Evolutionary conservation across 768 basidiomycete genomes (phyloP), one percentile per base, ranked within the genome.

Genomic region (Xanthoconium stramineum): DNA sequence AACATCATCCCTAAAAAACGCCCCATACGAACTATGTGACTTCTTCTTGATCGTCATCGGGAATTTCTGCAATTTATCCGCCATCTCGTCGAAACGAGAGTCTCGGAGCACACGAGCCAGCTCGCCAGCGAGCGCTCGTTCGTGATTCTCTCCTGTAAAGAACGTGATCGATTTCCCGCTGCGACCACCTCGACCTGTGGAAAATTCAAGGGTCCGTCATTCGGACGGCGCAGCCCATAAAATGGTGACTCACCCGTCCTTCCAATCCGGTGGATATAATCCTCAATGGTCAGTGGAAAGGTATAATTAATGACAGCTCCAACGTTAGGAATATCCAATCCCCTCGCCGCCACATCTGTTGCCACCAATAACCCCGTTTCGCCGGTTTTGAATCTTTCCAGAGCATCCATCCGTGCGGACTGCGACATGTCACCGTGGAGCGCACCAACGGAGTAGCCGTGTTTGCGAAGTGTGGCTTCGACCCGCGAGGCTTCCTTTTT

Each of bases 41-140:
- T 85, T 92, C 80, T 98, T 98, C 79, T 96, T 97, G 76, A 98
- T 93, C 56, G 94, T 91, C 82, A 95, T 92, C 49, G 94, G 93
- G 78, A 97, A 98, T 65, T 86, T 85, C 56, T 86, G 83, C 73
- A 97, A 76, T 28, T 54, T 63, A 51, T 71, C 69, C 6, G 74
- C 85, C 61, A 89, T 84, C 47, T 86, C 82, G 54, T 88, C 83
- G 60, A 90, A 91, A 32, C 89, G 91, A 44, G 89, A 88, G 70
- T 98, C 97, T 50, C 88, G 76, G 52, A 98, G 78, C 39, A 99
- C 92, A 9, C 91, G 82, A 61, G 93, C 94, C 53, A 98, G 82
- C 70, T 98, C 96, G 9, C 97, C 97, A 9, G 97, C 95, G 4
- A 97, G 78, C 20, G 85, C 80, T 47, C 83, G 78, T 74, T 97